Evolutionary conservation across 108 stramenopile species (phyloP).

Genomic region (Cyclostephanos invisitatus): DNA sequence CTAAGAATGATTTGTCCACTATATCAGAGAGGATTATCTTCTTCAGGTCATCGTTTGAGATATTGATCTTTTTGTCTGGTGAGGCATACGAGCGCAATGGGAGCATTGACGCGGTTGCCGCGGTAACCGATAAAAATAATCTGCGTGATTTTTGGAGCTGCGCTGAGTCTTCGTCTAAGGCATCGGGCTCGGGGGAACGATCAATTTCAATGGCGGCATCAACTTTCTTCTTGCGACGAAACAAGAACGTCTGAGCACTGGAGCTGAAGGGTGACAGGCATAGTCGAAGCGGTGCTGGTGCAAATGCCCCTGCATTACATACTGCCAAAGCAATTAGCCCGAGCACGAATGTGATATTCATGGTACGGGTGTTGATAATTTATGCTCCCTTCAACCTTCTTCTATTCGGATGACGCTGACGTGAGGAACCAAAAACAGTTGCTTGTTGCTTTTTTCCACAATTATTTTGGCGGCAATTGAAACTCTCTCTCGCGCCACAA

Average conservation of each 20-base stretch:
- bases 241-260: not conserved
- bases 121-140: constrained; percentile 37
- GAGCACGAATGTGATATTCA: not conserved
- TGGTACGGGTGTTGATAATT: not conserved
- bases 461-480: no score
- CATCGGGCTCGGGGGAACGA: not conserved
- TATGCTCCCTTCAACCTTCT: no score
- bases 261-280: not conserved
- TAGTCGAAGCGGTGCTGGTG: not conserved
- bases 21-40: constrained; percentile 66
- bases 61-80: constrained; percentile 43
- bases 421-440: no score
- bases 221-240: constrained; percentile 8
- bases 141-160: constrained; percentile 23
- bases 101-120: constrained; percentile 35
- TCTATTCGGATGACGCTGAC: no score
- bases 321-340: not conserved
- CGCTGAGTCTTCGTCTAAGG: constrained; percentile 2
- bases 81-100: constrained; percentile 18
- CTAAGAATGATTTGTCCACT: constrained; percentile 70
- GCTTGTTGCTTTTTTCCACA: no score
- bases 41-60: constrained; percentile 63
- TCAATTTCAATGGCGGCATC: not conserved
- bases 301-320: constrained; percentile 1
- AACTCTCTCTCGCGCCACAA: no score